Percentiles rank a stretch among this genome's conserved stretches.
Conservation (phyloP, 2,329 filamentous ascomycete genomes). For the Phialophora macrospora region DNA sequence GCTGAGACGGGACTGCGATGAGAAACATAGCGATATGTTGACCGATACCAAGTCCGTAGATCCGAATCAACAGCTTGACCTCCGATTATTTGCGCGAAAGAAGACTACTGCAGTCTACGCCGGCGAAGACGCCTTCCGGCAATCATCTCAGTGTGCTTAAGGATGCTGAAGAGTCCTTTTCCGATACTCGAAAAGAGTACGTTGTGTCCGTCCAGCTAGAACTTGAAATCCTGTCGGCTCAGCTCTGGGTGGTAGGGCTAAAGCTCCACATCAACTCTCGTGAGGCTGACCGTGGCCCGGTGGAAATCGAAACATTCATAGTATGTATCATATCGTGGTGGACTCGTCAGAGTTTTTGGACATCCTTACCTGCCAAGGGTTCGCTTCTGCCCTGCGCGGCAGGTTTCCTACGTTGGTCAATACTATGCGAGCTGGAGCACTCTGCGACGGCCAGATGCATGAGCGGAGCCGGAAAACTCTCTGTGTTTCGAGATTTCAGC, state of each 20-base stretch:
- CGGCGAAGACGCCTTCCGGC: background rate
- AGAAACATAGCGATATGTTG: background rate
- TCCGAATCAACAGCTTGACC: background rate
- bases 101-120: background rate
- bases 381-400: background rate
- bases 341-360: background rate
- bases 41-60: background rate
- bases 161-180: background rate
- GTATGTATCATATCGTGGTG: background rate
- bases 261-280: background rate
- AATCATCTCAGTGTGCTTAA: background rate
- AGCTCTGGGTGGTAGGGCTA: background rate
- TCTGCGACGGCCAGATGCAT: background rate
- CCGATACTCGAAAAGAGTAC: background rate
- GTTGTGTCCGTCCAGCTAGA: background rate
- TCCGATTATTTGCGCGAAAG: background rate
- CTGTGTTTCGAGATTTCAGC: background rate
- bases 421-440: background rate
- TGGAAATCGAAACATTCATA: background rate
- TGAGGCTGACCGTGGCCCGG: background rate
- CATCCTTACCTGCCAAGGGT: background rate
- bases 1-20: background rate
- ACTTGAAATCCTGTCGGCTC: background rate
- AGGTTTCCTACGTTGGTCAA: background rate
- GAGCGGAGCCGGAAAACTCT: background rate